Evolutionary conservation across 805 yeast genomes (phyloP), one percentile per base, ranked within the genome.

Genomic region (Yamadazyma takamatsuzukensis): DNA sequence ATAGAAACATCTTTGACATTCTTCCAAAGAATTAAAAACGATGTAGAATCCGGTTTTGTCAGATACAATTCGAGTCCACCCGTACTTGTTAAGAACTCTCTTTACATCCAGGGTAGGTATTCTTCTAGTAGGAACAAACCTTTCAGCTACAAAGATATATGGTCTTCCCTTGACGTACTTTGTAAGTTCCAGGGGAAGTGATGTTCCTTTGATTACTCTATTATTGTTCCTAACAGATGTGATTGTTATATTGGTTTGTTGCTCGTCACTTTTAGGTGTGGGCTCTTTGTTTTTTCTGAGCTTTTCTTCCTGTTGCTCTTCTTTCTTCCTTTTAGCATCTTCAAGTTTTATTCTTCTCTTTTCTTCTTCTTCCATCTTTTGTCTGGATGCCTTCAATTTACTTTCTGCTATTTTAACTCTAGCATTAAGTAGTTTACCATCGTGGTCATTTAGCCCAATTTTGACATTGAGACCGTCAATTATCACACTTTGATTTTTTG

Each of bases 41-140:
- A 86, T 64, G 45, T 72, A 86, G 44, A 81, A 80, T 0, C 96
- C 96, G 1, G 70, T 53, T 27, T 54, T 55, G 42, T 83, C 89
- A 4, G 76, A 68, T 30, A 82, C 51, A 2, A 86, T 75, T 34
- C 83, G 64, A 0, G 78, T 72, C 79, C 87, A 82, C 34, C 72
- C 74, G 48, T 81, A 81, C 29, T 68, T 72, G 25, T 69, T 69
- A 19, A 86, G 59, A 18, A 68, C 64, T 17, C 72, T 66, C 45
- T 83, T 78, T 33, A 87, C 61, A 48, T 81, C 86, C 33, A 66
- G 68, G 2, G 77, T 61, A 11, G 68, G 60, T 1, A 78, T 65
- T 32, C 65, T 61, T 32, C 62, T 57, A 0, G 76, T 64, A 2
- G 78, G 66, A 11, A 74, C 68, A 37, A 66, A 70, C 37, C 64